A percentile compares a stretch with the other conserved stretches of the same genome.
These are phyloP conservation scores for Bipolaris cookei DNA, from an alignment of 2,329 filamentous ascomycete genomes.

Conservation along the genomic window DNA sequence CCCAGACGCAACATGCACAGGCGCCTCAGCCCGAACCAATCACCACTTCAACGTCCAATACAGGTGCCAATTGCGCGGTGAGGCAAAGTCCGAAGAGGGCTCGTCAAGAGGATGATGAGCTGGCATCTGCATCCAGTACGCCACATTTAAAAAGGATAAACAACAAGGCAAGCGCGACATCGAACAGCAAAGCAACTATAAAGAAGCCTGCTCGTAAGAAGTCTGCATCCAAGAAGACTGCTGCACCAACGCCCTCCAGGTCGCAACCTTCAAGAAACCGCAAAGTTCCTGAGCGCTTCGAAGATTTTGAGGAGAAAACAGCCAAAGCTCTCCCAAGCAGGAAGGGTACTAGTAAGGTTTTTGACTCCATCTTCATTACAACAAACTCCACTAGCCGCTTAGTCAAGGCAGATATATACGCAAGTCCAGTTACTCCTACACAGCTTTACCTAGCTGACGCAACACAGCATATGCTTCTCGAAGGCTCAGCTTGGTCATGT, in stretches of 20 bases:
- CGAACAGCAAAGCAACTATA: neutral
- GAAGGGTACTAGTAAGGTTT: conserved; percentile 29
- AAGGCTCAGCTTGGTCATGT: conserved; percentile 38
- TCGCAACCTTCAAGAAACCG: conserved; percentile 35
- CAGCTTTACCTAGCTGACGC: conserved; percentile 4
- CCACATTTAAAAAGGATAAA: conserved; percentile 15
- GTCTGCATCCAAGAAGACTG: conserved; percentile 8
- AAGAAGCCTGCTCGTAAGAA: conserved; percentile 14
- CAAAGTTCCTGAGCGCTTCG: conserved; percentile 38
- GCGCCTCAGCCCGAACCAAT: neutral
- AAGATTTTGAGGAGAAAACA: conserved; percentile 15
- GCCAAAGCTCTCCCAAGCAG: conserved; percentile 17
- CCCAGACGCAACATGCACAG: conserved; percentile 1
- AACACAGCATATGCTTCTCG: conserved; percentile 40
- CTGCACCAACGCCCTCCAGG: conserved; percentile 16
- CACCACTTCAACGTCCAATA: conserved; percentile 2
- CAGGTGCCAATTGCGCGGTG: neutral
- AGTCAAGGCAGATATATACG: conserved; percentile 42
- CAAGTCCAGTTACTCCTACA: conserved; percentile 5
- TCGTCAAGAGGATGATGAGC: conserved; percentile 10
- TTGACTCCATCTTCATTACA: conserved; percentile 41
- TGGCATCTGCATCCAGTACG: conserved; percentile 1
- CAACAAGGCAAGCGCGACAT: conserved; percentile 3
- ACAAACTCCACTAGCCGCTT: conserved; percentile 41
- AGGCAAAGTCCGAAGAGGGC: conserved; percentile 16